Evolutionary conservation across 2,329 filamentous ascomycete species (phyloP).

Genomic region (Fusarium stilboides): DNA sequence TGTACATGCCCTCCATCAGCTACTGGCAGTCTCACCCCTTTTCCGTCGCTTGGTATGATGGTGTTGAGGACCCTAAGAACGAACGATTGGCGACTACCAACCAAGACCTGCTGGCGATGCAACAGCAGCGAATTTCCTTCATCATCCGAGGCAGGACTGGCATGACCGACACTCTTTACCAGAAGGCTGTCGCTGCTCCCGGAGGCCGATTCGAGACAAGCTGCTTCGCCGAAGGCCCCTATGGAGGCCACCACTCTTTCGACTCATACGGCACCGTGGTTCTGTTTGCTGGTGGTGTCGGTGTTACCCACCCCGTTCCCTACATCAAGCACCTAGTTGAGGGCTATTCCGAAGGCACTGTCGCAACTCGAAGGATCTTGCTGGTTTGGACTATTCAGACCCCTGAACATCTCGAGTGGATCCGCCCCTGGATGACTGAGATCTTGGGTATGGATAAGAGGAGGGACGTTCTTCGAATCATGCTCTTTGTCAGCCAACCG

Average conservation of each 20-base stretch:
- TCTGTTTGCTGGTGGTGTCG: conserved; percentile 85
- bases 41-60: conserved; percentile 83
- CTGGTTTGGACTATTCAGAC: conserved; percentile 86
- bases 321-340: conserved; percentile 80
- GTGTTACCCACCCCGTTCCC: conserved; percentile 84
- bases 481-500: conserved; percentile 83
- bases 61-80: conserved; percentile 65
- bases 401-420: conserved; percentile 87
- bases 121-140: conserved; percentile 78
- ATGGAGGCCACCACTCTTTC: conserved; percentile 79
- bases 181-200: conserved; percentile 73
- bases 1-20: conserved; percentile 82
- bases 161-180: conserved; percentile 79
- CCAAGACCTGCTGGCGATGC: conserved; percentile 71
- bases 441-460: conserved; percentile 82
- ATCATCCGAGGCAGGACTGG: conserved; percentile 82
- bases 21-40: conserved; percentile 85
- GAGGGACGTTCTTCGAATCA: conserved; percentile 80
- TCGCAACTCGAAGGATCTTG: conserved; percentile 79
- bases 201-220: conserved; percentile 74
- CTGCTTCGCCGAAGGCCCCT: conserved; percentile 82
- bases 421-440: conserved; percentile 86
- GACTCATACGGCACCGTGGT: conserved; percentile 84
- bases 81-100: conserved; percentile 73
- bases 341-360: conserved; percentile 77